Conservation (phyloP, 371 early-diverging fungal species). For the Apophysomyces variabilis region DNA sequence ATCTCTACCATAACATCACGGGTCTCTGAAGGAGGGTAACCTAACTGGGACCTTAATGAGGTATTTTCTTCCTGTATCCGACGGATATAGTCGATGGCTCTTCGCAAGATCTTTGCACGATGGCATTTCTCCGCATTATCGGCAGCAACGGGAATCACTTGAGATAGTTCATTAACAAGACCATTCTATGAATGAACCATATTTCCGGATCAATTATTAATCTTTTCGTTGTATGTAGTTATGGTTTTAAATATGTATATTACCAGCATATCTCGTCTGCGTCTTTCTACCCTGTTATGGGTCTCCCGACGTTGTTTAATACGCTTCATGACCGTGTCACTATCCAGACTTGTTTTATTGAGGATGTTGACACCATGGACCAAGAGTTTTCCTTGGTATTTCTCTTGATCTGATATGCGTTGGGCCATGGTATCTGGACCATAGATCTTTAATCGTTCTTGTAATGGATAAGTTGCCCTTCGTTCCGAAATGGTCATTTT, state of each 20-base stretch:
- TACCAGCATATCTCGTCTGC: slow-evolving; percentile 55
- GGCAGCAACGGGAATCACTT: slow-evolving; percentile 20
- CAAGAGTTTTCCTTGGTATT: slow-evolving; percentile 22
- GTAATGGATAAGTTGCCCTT: slow-evolving; percentile 28
- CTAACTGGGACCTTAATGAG: slow-evolving; percentile 18
- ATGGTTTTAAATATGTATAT: neutral
- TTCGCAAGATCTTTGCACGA: slow-evolving; percentile 33
- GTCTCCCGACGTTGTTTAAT: slow-evolving; percentile 58
- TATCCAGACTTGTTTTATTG: slow-evolving; percentile 58
- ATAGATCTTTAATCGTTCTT: slow-evolving; percentile 29
- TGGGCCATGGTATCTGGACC: slow-evolving; percentile 31
- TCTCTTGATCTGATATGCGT: slow-evolving; percentile 21
- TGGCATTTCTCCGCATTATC: slow-evolving; percentile 23
- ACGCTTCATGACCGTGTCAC: slow-evolving; percentile 58
- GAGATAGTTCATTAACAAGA: slow-evolving; percentile 29
- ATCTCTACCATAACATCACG: slow-evolving; percentile 3
- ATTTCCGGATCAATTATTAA: no score
- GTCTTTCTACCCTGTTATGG: slow-evolving; percentile 62
- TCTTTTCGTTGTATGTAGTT: no score
- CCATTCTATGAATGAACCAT: slow-evolving; percentile 16
- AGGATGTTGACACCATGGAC: slow-evolving; percentile 64
- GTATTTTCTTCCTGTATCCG: slow-evolving; percentile 29
- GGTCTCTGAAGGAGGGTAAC: neutral
- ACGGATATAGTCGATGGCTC: slow-evolving; percentile 34
- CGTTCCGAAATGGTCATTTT: slow-evolving; percentile 25